A percentile compares a stretch with the other conserved stretches of the same genome.
These are phyloP conservation scores for Incumbomyces lentus DNA, from an alignment of 2,329 filamentous ascomycete species.

Conservation along the genomic window DNA sequence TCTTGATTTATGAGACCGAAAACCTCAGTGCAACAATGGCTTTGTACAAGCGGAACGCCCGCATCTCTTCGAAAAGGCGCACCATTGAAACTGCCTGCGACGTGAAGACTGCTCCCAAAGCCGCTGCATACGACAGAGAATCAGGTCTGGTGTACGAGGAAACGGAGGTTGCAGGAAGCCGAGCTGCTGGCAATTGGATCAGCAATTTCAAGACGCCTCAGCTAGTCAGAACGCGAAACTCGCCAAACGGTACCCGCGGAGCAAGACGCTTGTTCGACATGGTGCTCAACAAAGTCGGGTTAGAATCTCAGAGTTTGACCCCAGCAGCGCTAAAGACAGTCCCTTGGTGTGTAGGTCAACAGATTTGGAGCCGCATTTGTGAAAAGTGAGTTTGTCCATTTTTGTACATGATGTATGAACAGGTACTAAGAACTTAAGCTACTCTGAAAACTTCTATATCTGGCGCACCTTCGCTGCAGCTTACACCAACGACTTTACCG, in stretches of 20 bases:
- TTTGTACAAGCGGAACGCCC: not conserved
- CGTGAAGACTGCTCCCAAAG: not conserved
- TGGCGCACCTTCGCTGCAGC: conserved; percentile 33
- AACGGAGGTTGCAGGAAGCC: conserved; percentile 8
- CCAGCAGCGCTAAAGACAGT: conserved; percentile 27
- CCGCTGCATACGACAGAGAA: conserved; percentile 11
- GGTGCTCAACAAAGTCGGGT: conserved; percentile 12
- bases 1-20: not conserved
- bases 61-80: not conserved
- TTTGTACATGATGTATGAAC: not conserved
- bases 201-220: conserved; percentile 12
- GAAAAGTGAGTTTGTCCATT: conserved; percentile 24
- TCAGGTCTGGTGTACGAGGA: conserved; percentile 17
- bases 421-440: conserved; percentile 1
- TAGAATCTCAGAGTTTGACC: conserved; percentile 29
- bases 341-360: conserved; percentile 31
- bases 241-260: conserved; percentile 5
- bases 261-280: conserved; percentile 16
- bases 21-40: not conserved
- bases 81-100: not conserved
- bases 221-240: conserved; percentile 6
- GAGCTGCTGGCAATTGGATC: conserved; percentile 16
- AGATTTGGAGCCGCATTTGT: conserved; percentile 30
- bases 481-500: conserved; percentile 27
- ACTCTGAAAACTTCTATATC: conserved; percentile 28